Evolutionary conservation across 108 stramenopile genomes (phyloP).

Genomic region (Discostella stelligeroides): DNA sequence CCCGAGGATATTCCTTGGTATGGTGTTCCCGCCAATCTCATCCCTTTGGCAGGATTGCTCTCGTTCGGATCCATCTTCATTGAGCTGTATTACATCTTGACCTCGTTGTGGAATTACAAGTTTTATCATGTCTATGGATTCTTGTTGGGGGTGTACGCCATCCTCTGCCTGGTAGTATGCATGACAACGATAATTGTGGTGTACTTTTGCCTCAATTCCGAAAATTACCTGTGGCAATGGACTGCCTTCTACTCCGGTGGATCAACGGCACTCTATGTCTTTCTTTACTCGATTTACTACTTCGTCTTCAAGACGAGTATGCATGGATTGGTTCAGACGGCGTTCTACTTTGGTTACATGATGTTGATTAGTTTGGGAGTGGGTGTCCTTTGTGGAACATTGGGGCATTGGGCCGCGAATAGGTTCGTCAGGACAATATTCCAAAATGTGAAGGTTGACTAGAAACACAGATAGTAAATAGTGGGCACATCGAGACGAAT

Average conservation of each 20-base stretch:
- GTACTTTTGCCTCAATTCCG: conserved; percentile 95
- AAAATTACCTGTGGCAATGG: conserved; percentile 99
- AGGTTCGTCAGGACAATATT: conserved; percentile 89
- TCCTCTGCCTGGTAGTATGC: conserved; percentile 93
- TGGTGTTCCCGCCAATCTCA: conserved; percentile 85
- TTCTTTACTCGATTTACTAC: conserved; percentile 97
- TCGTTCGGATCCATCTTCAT: conserved; percentile 98
- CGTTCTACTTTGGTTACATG: conserved; percentile 97
- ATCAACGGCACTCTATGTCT: conserved; percentile 94
- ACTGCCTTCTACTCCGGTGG: conserved; percentile 90
- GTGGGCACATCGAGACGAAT: no score
- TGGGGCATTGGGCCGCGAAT: conserved; percentile 86
- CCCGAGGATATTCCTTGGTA: conserved; percentile 95
- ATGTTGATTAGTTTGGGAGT: conserved; percentile 73
- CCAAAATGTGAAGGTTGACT: conserved; percentile 92
- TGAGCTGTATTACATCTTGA: conserved; percentile 96
- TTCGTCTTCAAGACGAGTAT: conserved; percentile 97
- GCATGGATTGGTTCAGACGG: conserved; percentile 93
- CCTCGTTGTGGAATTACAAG: conserved; percentile 96
- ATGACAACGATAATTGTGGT: conserved; percentile 97
- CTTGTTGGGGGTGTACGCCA: conserved; percentile 93
- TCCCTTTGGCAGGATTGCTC: conserved; percentile 89
- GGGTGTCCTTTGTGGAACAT: conserved; percentile 86
- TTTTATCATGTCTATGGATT: conserved; percentile 99
- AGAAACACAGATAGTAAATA: conserved; percentile 3